These are phyloP conservation scores for Trichoderma orchidacearum DNA, from an alignment of 495 filamentous ascomycete genomes.

Conservation along the genomic window DNA sequence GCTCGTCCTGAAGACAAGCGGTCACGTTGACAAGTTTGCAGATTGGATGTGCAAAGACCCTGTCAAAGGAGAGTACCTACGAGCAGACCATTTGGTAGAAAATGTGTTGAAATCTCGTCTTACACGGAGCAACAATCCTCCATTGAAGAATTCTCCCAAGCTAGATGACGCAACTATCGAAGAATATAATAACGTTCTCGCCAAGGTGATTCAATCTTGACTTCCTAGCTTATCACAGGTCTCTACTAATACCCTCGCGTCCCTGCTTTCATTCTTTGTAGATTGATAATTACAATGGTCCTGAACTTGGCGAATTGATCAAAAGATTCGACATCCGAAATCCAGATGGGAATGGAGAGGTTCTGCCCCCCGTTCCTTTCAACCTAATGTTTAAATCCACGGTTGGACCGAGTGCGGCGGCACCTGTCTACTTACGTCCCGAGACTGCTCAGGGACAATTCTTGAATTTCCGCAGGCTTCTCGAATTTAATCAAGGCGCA, in stretches of 20 bases:
- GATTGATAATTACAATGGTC: constrained; percentile 57
- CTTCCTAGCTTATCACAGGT: not conserved
- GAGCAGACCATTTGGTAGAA: constrained; percentile 37
- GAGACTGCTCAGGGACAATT: constrained; percentile 70
- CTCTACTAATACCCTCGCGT: not conserved
- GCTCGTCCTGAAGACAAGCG: constrained; percentile 80
- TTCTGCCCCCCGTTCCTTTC: constrained; percentile 51
- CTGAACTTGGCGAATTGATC: constrained; percentile 53
- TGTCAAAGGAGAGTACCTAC: constrained; percentile 33
- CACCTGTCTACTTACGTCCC: constrained; percentile 49
- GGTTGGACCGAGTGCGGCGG: constrained; percentile 49
- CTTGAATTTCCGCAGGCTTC: constrained; percentile 56
- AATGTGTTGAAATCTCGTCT: constrained; percentile 29
- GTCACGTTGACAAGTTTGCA: constrained; percentile 86
- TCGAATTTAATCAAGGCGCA: constrained; percentile 56
- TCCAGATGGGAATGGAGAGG: constrained; percentile 38
- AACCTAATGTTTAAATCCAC: constrained; percentile 69
- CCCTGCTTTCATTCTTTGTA: constrained; percentile 2
- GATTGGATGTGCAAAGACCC: constrained; percentile 56
- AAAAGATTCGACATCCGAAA: constrained; percentile 56
- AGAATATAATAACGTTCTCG: constrained; percentile 57
- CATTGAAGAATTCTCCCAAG: constrained; percentile 43
- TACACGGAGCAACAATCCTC: no score
- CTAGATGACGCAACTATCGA: constrained; percentile 48
- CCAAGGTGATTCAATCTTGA: constrained; percentile 35